A percentile compares a stretch with the other conserved stretches of the same genome.
Evolutionary conservation across 306 rosid species (phyloP).

Genomic region (Acacia melanoxylon): DNA sequence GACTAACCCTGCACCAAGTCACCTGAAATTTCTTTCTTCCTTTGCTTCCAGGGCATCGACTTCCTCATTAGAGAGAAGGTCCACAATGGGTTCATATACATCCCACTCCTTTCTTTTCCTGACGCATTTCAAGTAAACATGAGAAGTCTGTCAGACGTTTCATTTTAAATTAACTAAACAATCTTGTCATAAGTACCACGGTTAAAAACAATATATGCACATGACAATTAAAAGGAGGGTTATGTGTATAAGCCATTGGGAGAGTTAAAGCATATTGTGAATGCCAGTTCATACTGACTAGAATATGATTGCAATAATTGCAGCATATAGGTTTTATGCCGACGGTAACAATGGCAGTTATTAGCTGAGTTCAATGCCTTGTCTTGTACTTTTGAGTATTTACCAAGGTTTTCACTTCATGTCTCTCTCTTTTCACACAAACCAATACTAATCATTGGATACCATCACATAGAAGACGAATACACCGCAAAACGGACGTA

Average conservation of each 20-base stretch:
- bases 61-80: slow-evolving; percentile 87
- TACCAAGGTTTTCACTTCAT: not conserved
- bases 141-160: slow-evolving; percentile 19
- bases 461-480: not conserved
- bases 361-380: not conserved
- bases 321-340: not conserved
- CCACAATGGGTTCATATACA: slow-evolving; percentile 85
- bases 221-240: slow-evolving; percentile 6
- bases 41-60: slow-evolving; percentile 94
- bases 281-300: not conserved
- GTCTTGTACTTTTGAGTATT: not conserved
- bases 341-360: not conserved
- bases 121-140: slow-evolving; percentile 44
- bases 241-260: not conserved
- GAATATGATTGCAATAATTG: not conserved
- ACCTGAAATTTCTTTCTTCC: slow-evolving; percentile 77
- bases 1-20: slow-evolving; percentile 23
- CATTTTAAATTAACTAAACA: slow-evolving; percentile 7
- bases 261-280: not conserved
- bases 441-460: not conserved
- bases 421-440: not conserved
- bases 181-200: not conserved
- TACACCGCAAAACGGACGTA: not conserved
- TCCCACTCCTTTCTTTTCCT: slow-evolving; percentile 99
- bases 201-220: not conserved